phyloP scores from a whole-genome alignment of 768 basidiomycete genomes.

The Kwoniella dendrophila region DNA sequence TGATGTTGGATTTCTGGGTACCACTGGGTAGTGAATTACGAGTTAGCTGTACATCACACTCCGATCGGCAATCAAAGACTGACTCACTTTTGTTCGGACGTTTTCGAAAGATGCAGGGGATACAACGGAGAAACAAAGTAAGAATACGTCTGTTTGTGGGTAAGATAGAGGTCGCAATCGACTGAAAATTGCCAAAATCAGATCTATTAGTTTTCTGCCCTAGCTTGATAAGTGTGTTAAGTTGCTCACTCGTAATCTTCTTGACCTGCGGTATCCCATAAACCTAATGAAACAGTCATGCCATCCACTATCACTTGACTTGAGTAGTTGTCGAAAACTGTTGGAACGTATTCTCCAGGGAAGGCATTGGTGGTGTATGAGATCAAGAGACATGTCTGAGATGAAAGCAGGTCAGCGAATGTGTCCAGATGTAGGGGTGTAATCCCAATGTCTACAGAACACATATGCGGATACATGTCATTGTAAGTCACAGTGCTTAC shows the following conservation, averaged over 20 bases:
- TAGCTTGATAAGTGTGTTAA: background rate
- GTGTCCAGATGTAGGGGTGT: too few species aligned
- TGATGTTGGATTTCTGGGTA: slow-evolving; percentile 87
- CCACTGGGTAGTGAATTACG: slow-evolving; percentile 29
- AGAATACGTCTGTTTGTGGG: slow-evolving; percentile 98
- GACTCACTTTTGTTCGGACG: slow-evolving; percentile 66
- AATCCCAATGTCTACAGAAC: too few species aligned
- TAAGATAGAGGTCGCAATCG: slow-evolving; percentile 73
- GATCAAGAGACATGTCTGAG: slow-evolving; percentile 94
- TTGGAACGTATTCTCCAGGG: slow-evolving; percentile 61
- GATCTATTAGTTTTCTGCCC: background rate
- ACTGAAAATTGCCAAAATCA: slow-evolving; percentile 17
- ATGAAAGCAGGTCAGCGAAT: too few species aligned
- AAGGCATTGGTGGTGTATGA: slow-evolving; percentile 99
- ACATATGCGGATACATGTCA: background rate
- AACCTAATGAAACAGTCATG: slow-evolving; percentile 92
- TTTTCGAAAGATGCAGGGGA: slow-evolving; percentile 89
- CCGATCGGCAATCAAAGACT: background rate
- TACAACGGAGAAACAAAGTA: slow-evolving; percentile 92
- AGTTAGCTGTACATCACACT: background rate
- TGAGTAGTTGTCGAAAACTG: slow-evolving; percentile 98
- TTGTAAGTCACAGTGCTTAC: slow-evolving; percentile 56
- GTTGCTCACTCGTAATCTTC: slow-evolving; percentile 54
- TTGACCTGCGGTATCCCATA: slow-evolving; percentile 56
- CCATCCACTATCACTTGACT: slow-evolving; percentile 96